These are phyloP conservation scores for Whalleya microplaca DNA, from an alignment of 2,329 filamentous ascomycete genomes.

Conservation along the genomic window DNA sequence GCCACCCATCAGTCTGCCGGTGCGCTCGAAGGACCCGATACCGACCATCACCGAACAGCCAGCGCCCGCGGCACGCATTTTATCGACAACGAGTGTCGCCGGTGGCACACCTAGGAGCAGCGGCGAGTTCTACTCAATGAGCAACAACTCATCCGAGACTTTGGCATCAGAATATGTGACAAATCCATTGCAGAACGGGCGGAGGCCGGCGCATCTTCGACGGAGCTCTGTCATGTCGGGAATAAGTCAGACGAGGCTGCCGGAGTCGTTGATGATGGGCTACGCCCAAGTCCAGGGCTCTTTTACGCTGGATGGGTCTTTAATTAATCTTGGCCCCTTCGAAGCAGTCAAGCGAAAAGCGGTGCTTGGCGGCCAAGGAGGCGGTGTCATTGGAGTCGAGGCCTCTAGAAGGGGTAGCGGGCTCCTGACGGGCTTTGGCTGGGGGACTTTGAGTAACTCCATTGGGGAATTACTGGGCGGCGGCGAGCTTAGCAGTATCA, in stretches of 20 bases:
- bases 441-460: slow-evolving; percentile 86
- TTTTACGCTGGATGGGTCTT: slow-evolving; percentile 87
- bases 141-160: slow-evolving; percentile 94
- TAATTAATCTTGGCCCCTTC: slow-evolving; percentile 87
- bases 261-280: slow-evolving; percentile 94
- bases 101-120: slow-evolving; percentile 86
- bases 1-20: slow-evolving; percentile 41
- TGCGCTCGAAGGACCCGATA: slow-evolving; percentile 49
- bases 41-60: slow-evolving; percentile 60
- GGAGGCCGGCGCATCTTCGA: slow-evolving; percentile 50
- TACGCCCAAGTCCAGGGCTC: slow-evolving; percentile 93
- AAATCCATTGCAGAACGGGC: slow-evolving; percentile 46
- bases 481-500: slow-evolving; percentile 87
- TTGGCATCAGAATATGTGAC: slow-evolving; percentile 84
- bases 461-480: slow-evolving; percentile 85
- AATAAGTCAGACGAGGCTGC: slow-evolving; percentile 50
- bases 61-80: slow-evolving; percentile 67
- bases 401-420: slow-evolving; percentile 74
- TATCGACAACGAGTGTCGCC: slow-evolving; percentile 76
- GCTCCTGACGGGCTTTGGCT: slow-evolving; percentile 82
- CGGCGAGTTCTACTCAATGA: slow-evolving; percentile 91
- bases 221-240: slow-evolving; percentile 49
- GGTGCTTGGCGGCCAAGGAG: slow-evolving; percentile 83
- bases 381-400: slow-evolving; percentile 83
- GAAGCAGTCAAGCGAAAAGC: slow-evolving; percentile 96